Base-by-base conservation (phyloP, 805 yeast species). In the Candida verbasci region DNA sequence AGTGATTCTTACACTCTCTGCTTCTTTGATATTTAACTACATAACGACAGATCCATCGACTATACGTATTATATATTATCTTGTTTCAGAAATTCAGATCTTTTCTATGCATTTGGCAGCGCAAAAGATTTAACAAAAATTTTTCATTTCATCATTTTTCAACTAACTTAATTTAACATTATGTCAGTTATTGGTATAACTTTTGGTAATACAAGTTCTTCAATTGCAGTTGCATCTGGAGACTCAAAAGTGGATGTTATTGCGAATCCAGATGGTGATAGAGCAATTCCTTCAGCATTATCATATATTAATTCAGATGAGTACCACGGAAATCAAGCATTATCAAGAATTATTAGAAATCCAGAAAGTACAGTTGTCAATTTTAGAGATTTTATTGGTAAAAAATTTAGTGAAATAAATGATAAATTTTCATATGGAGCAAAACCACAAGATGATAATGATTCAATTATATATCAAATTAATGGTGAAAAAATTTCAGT, bases 251-350 rank as follows among this genome's bases (percentile, higher is more conserved):
- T 87, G 46, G 97, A 93, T 58, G 95, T 93, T 48, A 91, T 93
- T 61, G 98, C 98, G 49, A 91, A 93, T 78, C 96, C 94, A 49
- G 98, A 93, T 58, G 98, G 98, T 63, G 97, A 93, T 68, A 86
- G 97, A 70, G 76, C 91, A 42, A 93, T 93, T 58, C 95, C 97
- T 44, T 84, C 97, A 20, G 84, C 85, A 41, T 74, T 93, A 43
- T 80, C 97, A 14, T 93, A 89, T 60, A 88, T 88, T 41, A 96
- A 94, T 43, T 82, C 75, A 39, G 97, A 93, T 60, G 97, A 93
- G 70, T 93, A 86, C 68, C 97, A 93, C 58, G 98, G 98, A 43
- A 83, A 87, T 41, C 97, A 93, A 70, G 98, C 97, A 41, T 68
- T 81, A 51, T 89, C 88, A 39, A 97, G 93, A 69, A 68, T 91